Conservation (phyloP, 1,284 basidiomycete genomes). For the Omphalotus olearius region DNA sequence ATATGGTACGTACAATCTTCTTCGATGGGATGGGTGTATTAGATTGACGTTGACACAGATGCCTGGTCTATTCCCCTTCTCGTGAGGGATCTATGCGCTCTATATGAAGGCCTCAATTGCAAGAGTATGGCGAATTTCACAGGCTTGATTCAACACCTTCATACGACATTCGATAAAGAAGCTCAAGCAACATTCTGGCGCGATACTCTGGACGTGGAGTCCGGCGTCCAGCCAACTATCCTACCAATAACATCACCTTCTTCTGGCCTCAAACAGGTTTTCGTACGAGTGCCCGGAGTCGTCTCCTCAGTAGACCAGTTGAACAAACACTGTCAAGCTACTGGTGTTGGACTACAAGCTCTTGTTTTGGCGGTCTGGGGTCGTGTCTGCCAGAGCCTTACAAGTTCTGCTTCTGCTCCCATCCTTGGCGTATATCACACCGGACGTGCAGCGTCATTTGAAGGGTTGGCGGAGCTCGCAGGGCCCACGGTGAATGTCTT, state of each 20-base stretch:
- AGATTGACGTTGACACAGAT: conserved; percentile 6
- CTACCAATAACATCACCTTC: neutral
- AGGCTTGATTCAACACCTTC: conserved; percentile 7
- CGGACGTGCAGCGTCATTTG: conserved; percentile 9
- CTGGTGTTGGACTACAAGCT: conserved; percentile 6
- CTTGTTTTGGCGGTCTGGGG: conserved; percentile 12
- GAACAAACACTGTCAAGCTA: conserved; percentile 4
- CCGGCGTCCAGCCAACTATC: neutral
- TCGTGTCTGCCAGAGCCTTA: conserved; percentile 4
- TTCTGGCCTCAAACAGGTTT: conserved; percentile 8
- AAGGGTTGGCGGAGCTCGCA: conserved; percentile 6
- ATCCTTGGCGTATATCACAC: conserved; percentile 13
- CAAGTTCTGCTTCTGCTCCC: neutral
- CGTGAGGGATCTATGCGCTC: conserved; percentile 9
- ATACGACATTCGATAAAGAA: neutral
- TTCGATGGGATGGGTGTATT: neutral
- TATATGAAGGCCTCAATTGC: conserved; percentile 7
- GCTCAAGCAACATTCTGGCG: conserved; percentile 5
- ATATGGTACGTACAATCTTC: conserved; percentile 10
- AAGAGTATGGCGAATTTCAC: conserved; percentile 10
- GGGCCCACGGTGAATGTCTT: conserved; percentile 11
- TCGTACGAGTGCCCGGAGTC: conserved; percentile 7
- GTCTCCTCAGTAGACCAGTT: conserved; percentile 6
- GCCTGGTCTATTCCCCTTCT: conserved; percentile 13
- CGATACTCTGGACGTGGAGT: neutral